Base-by-base conservation (phyloP, 371 early-diverging fungal genomes). In the Mortierella sp. region DNA sequence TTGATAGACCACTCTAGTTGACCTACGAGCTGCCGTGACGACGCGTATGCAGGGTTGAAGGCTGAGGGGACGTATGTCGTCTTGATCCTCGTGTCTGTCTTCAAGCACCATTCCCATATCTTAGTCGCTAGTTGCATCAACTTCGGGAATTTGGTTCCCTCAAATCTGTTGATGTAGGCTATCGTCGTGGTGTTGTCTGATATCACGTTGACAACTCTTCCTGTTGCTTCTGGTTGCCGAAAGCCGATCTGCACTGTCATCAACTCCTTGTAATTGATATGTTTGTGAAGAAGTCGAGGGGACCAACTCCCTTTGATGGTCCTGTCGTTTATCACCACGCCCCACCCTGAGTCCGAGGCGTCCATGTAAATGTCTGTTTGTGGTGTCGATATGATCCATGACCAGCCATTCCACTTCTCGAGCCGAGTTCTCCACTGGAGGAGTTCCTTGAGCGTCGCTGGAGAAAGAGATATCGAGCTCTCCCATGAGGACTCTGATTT, bases 141-240 rank as follows among this genome's bases (percentile, higher is more conserved):
- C 6, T 28, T 26, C 12, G 71, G 69, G 0, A 70, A 75, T 29
- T 70, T 37, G 2, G 79, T 83, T 12, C 80, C 76, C 2, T 72
- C 82, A 21, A 75, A 81, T 48, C 71, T 53, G 66, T 73, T 68
- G 65, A 73, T 53, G 74, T 75, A 80, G 3, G 76, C 74, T 2
- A 74, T 70, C 15, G 72, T 68, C 0, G 80, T 75, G 16, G 56
- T 64, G 60, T 83, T 83, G 81, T 79, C 74, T 30, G 62, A 69
- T 21, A 66, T 66, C 50, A 64, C 55, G 21, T 70, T 70, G 44
- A 70, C 50, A 18, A 29, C 48, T n/a, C 30, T 19, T 14, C 72
- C 72, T 28, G 53, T 28, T 7, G 66, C 48, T 9, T 46, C 45
- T 53, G 69, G 67, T 7, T 48, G 58, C 11, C 61, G 62, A 2